A percentile compares a stretch with the other conserved stretches of the same genome.
phyloP scores from a whole-genome alignment of 306 rosid species.

The Adenanthera pavonina region DNA sequence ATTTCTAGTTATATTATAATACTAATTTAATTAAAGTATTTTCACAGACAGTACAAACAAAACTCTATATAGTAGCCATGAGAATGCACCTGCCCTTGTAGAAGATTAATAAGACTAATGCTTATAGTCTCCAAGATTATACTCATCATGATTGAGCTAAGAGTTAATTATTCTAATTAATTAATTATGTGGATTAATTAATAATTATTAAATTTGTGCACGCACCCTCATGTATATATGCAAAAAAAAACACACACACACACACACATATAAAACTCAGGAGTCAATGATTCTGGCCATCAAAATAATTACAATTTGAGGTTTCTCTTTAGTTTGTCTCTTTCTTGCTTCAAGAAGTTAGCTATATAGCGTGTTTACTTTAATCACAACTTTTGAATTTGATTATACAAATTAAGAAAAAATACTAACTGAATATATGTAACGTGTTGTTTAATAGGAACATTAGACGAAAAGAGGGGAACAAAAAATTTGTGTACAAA shows the following conservation, averaged over 20 bases:
- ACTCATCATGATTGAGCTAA: neutral
- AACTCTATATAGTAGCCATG: no score
- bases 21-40: no score
- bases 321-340: neutral
- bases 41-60: no score
- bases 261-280: neutral
- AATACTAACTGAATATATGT: neutral
- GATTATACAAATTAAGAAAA: no score
- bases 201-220: neutral
- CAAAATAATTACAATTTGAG: neutral
- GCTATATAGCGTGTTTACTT: neutral
- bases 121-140: neutral
- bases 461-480: no score
- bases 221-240: neutral
- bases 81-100: neutral
- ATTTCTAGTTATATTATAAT: no score
- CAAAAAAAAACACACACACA: neutral
- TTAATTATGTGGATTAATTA: neutral
- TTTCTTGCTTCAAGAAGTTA: neutral
- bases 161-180: neutral
- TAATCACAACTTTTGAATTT: neutral
- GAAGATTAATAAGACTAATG: neutral
- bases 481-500: neutral
- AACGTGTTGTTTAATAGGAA: neutral
- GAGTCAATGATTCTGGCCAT: constrained; percentile 9